Evolutionary conservation across 257 asterid species (phyloP).

Genomic region (Ballota nigra): DNA sequence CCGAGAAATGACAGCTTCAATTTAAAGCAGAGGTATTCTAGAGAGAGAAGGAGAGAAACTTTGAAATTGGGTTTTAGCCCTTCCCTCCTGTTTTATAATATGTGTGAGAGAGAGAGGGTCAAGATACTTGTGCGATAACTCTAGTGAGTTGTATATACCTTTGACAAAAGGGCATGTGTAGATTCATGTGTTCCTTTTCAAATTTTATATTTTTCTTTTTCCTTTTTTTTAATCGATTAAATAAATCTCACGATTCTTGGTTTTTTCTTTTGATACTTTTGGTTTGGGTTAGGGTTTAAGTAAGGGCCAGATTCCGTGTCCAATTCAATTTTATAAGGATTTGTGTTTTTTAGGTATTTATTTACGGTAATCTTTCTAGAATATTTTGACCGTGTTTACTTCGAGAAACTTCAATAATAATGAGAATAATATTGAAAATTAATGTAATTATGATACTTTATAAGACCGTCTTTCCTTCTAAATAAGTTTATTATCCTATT

Average conservation of each 20-base stretch:
- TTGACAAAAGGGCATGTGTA: conserved; percentile 1
- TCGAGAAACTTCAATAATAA: too few species aligned
- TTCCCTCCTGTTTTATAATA: conserved; percentile 39
- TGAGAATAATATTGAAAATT: too few species aligned
- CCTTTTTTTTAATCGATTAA: not conserved
- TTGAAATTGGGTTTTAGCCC: conserved; percentile 33
- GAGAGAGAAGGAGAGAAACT: conserved; percentile 39
- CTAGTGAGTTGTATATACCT: conserved; percentile 5
- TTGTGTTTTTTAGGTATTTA: too few species aligned
- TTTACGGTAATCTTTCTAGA: too few species aligned
- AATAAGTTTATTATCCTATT: too few species aligned
- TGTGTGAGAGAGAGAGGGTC: not conserved
- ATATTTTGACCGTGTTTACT: too few species aligned
- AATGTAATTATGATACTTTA: too few species aligned
- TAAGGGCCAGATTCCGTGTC: too few species aligned
- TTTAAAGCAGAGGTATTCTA: conserved; percentile 45
- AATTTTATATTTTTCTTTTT: not conserved
- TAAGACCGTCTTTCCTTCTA: too few species aligned
- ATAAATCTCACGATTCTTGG: not conserved
- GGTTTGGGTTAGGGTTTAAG: not conserved
- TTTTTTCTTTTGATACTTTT: too few species aligned
- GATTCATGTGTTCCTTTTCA: not conserved
- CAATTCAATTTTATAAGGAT: too few species aligned
- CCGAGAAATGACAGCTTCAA: conserved; percentile 52
- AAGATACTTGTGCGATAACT: not conserved